Evolutionary conservation across 1,139 yeast genomes (phyloP).

Genomic region (Lodderomyces elongisporus): DNA sequence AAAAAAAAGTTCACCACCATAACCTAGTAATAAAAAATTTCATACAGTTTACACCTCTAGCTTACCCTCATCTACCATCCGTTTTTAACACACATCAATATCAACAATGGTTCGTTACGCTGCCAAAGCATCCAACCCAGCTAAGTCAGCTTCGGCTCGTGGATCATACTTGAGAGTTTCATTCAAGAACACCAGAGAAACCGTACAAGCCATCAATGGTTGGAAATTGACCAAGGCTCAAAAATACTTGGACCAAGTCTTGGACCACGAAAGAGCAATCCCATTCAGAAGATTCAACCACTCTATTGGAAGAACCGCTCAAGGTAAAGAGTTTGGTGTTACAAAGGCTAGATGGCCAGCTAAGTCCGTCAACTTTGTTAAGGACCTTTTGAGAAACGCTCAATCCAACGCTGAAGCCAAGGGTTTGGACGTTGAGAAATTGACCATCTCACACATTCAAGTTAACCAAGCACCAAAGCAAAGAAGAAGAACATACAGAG

Average conservation of each 20-base stretch:
- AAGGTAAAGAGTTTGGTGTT: slow-evolving; percentile 99
- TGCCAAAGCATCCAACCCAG: slow-evolving; percentile 98
- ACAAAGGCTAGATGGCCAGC: slow-evolving; percentile 99
- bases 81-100: too few relatives aligned
- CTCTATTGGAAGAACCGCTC: slow-evolving; percentile 98
- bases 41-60: too few relatives aligned
- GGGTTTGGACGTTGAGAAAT: slow-evolving; percentile 94
- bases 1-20: too few relatives aligned
- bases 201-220: slow-evolving; percentile 97
- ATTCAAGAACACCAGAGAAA: slow-evolving; percentile 99
- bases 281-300: slow-evolving; percentile 98
- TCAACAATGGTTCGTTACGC: slow-evolving; percentile 73
- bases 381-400: slow-evolving; percentile 95
- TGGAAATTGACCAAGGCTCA: slow-evolving; percentile 97
- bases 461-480: slow-evolving; percentile 99
- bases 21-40: too few relatives aligned
- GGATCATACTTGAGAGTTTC: slow-evolving; percentile 99
- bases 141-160: slow-evolving; percentile 98
- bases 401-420: slow-evolving; percentile 99
- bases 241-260: slow-evolving; percentile 91
- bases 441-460: slow-evolving; percentile 96
- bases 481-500: slow-evolving; percentile 99
- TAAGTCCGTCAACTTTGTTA: slow-evolving; percentile 93
- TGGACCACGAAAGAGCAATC: slow-evolving; percentile 98
- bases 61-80: too few relatives aligned